Evolutionary conservation across 306 rosid genomes (phyloP).

Genomic region (Astragalus glycyphyllos): DNA sequence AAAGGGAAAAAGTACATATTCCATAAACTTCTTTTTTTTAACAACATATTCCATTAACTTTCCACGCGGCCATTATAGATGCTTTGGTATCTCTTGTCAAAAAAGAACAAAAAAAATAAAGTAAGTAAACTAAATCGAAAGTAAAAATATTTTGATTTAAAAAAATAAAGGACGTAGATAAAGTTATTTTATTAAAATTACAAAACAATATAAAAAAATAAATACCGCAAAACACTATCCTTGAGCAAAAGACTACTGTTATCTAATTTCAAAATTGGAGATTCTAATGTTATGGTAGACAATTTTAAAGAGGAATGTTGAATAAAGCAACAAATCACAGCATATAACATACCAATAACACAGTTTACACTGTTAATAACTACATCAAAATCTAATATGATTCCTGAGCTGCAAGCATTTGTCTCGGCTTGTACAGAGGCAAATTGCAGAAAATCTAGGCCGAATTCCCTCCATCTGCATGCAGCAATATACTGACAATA

Average conservation of each 20-base stretch:
- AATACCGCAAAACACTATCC: constrained; percentile 7
- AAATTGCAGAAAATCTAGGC: constrained; percentile 27
- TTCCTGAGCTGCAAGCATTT: constrained; percentile 28
- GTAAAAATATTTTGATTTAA: too few relatives aligned
- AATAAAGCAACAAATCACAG: constrained; percentile 32
- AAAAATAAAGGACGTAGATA: too few relatives aligned
- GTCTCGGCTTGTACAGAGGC: constrained; percentile 13
- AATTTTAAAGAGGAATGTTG: constrained; percentile 35
- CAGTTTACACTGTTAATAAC: constrained; percentile 22
- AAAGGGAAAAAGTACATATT: neutral
- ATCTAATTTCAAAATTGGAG: constrained; percentile 30
- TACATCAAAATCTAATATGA: constrained; percentile 22
- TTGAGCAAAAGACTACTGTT: neutral
- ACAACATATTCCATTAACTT: neutral
- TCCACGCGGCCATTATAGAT: neutral
- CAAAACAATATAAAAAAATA: neutral
- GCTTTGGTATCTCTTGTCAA: neutral
- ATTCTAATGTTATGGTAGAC: constrained; percentile 25
- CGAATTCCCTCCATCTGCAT: constrained; percentile 34
- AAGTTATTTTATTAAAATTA: constrained; percentile 1
- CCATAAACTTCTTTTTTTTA: neutral
- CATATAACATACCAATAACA: neutral
- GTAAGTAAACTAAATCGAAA: too few relatives aligned
- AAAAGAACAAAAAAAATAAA: too few relatives aligned
- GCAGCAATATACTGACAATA: constrained; percentile 28